Evolutionary conservation across 2,329 filamentous ascomycete genomes (phyloP), one percentile per base, ranked within the genome.

Genomic region (Scedosporium boydii): DNA sequence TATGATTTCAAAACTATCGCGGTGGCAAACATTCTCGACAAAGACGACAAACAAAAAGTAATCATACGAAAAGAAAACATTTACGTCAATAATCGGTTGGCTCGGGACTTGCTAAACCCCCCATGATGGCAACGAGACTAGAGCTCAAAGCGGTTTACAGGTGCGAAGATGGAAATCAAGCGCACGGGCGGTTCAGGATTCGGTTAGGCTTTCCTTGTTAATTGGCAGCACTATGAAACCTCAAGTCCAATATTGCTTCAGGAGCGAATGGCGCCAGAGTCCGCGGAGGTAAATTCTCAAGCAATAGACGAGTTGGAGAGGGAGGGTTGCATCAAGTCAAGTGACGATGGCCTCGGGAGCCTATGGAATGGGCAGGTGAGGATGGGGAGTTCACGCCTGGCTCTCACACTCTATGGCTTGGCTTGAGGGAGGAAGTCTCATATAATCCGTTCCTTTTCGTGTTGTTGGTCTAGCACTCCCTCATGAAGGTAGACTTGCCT

Each of bases 281-380:
- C 21, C 18, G 51, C 23, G 18, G 51, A 55, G 51, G 51, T 26
- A 55, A 55, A 55, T n/a, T 12, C 27, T 23, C 18, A 23, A 59
- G 6, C 4, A 48, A 44, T 10, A 44, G 34, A 23, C 48, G 18
- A 53, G 16, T 18, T 3, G 4, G 26, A 57, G 14, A 6, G n/a
- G 10, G 21, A 57, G 55, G 55, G 55, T 57, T 57, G 55, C 55
- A 57, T 57, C 26, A n/a, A 27, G 55, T 57, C 55, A 57, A 57
- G 55, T 57, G 55, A 57, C 55, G 55, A 57, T 16, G 34, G 34
- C 34, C 34, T 38, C 29, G 34, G 34, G 34, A 38, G 34, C 34
- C 34, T 38, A 12, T 14, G 10, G 34, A 38, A 14, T 38, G 34
- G 34, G 34, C 34, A 38, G 34, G 34, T 38, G 34, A 38, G 34